Conservation (phyloP, 1,284 basidiomycete species). For the Ceratobasidium sp. region DNA sequence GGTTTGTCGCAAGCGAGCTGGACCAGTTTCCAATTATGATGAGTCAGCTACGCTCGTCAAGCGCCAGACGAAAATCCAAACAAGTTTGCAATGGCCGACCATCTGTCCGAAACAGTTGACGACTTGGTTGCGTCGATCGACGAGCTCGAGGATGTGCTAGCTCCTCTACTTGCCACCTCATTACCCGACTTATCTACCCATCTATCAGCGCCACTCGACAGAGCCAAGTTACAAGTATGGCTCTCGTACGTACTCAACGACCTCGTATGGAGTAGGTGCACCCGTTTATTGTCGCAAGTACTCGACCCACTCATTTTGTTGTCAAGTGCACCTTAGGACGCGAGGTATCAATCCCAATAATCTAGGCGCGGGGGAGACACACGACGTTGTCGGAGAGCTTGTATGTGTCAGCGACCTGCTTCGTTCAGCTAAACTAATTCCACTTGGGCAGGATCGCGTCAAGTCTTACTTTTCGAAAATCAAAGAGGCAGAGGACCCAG, state of each 20-base stretch:
- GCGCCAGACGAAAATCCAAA: background rate
- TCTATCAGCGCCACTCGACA: constrained; percentile 57
- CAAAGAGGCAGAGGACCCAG: constrained; percentile 69
- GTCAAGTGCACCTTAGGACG: constrained; percentile 82
- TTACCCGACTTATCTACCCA: constrained; percentile 65
- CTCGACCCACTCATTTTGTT: constrained; percentile 4
- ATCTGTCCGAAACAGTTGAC: constrained; percentile 38
- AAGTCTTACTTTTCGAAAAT: constrained; percentile 82
- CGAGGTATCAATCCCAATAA: constrained; percentile 75
- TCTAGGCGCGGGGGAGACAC: constrained; percentile 48
- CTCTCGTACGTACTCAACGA: constrained; percentile 82
- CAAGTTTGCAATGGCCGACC: constrained; percentile 1
- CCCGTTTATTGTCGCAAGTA: constrained; percentile 21
- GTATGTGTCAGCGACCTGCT: constrained; percentile 52
- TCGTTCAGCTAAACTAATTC: background rate
- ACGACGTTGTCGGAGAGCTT: constrained; percentile 74
- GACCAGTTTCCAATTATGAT: background rate
- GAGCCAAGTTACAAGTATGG: constrained; percentile 76
- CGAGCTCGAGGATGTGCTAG: constrained; percentile 67
- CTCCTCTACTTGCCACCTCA: constrained; percentile 66
- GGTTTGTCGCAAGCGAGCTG: no score
- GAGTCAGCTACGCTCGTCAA: background rate
- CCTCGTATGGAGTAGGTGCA: constrained; percentile 73
- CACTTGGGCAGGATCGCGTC: constrained; percentile 64
- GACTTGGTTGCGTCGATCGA: constrained; percentile 57